A percentile compares a stretch with the other conserved stretches of the same genome.
Evolutionary conservation across 1,284 basidiomycete genomes (phyloP).

Genomic region (Leccinum laetum): DNA sequence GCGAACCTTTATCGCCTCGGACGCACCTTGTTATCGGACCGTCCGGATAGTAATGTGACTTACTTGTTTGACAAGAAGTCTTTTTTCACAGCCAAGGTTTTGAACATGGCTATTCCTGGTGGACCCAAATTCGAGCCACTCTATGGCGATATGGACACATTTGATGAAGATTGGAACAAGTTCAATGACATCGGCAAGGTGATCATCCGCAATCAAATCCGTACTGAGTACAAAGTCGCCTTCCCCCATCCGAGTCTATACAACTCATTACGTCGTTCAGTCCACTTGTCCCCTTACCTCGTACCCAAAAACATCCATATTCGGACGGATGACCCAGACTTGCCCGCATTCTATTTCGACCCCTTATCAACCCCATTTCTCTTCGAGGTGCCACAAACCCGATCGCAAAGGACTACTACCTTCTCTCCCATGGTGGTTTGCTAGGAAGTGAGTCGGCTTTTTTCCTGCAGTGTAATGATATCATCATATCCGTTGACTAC

Average conservation of each 20-base stretch:
- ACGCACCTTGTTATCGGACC: slow-evolving; percentile 90
- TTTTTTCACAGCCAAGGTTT: slow-evolving; percentile 97
- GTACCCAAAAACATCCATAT: slow-evolving; percentile 95
- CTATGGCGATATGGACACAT: slow-evolving; percentile 94
- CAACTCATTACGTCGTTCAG: slow-evolving; percentile 96
- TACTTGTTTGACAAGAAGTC: slow-evolving; percentile 98
- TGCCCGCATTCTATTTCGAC: slow-evolving; percentile 99
- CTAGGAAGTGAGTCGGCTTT: too few relatives aligned
- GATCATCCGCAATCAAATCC: slow-evolving; percentile 98
- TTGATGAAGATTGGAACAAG: slow-evolving; percentile 99
- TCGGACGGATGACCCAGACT: slow-evolving; percentile 97
- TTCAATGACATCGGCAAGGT: slow-evolving; percentile 99
- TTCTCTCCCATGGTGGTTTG: too few relatives aligned
- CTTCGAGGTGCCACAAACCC: slow-evolving; percentile 70
- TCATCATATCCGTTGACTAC: too few relatives aligned
- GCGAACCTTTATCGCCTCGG: slow-evolving; percentile 97
- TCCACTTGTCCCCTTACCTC: slow-evolving; percentile 92
- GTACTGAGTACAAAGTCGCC: slow-evolving; percentile 99
- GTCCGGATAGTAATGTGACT: slow-evolving; percentile 80
- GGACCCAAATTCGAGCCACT: slow-evolving; percentile 98
- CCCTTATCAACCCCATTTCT: slow-evolving; percentile 97
- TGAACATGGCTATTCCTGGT: slow-evolving; percentile 99
- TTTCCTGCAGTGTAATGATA: too few relatives aligned
- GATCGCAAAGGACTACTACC: slow-evolving; percentile 27
- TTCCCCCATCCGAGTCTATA: slow-evolving; percentile 91